Base-by-base conservation (phyloP, 1,284 basidiomycete genomes). In the Rhodotorula sp. region DNA sequence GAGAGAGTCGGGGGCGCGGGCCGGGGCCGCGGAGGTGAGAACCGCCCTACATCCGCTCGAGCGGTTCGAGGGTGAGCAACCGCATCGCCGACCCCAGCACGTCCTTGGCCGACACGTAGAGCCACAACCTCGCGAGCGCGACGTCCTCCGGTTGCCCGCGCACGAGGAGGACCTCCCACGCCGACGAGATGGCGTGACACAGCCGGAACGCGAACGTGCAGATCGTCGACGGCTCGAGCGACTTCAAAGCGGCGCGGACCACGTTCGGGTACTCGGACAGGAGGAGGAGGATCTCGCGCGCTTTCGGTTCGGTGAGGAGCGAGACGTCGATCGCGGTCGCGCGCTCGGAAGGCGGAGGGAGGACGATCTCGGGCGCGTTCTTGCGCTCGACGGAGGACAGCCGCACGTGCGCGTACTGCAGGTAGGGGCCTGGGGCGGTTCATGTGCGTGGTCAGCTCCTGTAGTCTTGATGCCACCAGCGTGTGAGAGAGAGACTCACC, bases 341-440 rank as follows among this genome's bases (percentile, higher is more conserved):
- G 38, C 81, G 77, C 28, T 83, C 82, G 1, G 86, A 82, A 0
- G 89, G 88, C 14, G 92, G 86, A 21, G 93, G 91, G 55, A 94
- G 83, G 64, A 80, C 78, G 59, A 95, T 88, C 73, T 93, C 88
- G 21, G 93, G 92, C 15, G 80, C 81, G 82, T 95, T 95, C 82
- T 95, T 97, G 71, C 95, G 91, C 79, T 89, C 89, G 79, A 98
- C 91, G 6, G 94, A 97, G 66, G 90, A 89, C 52, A 99, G 85
- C 49, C 95, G 91, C 77, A 95, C 95, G 83, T 98, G 95, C 7
- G 95, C 93, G 82, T 98, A 98, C 84, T 95, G 94, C 56, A 97
- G 87, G 83, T 95, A 95, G 0, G 92, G 91, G 38, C 64, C 70
- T 68, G 65, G 16, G 10, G 15, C 19, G 34, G 34, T 34, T 34